A percentile compares a stretch with the other conserved stretches of the same genome.
phyloP scores from a whole-genome alignment of 2,329 filamentous ascomycete genomes.

The Trichoderma hamatum region DNA sequence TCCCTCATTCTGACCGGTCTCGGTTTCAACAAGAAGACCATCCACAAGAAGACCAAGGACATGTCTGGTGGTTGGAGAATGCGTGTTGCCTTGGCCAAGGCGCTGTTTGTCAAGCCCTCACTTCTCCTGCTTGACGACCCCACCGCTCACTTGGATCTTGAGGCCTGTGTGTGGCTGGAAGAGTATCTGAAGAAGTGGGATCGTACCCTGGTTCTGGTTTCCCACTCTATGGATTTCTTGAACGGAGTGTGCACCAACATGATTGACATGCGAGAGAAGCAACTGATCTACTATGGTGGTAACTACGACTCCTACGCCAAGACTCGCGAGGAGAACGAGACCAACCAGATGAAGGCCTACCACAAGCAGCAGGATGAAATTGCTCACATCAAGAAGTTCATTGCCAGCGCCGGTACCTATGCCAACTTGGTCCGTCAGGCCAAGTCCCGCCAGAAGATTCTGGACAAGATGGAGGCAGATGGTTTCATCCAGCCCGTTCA shows the following conservation, averaged over 20 bases:
- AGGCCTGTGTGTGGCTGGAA: conserved; percentile 99
- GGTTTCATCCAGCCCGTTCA: conserved; percentile 93
- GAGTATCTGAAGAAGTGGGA: conserved; percentile 99
- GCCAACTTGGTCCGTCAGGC: conserved; percentile 98
- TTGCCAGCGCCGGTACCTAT: conserved; percentile 98
- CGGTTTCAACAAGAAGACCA: conserved; percentile 97
- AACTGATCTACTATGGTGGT: conserved; percentile 97
- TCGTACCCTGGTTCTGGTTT: conserved; percentile 92
- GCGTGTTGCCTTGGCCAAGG: conserved; percentile 97
- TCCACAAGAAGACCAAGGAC: conserved; percentile 99
- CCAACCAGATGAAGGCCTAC: conserved; percentile 99
- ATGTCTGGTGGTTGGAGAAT: conserved; percentile 99
- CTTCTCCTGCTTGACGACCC: conserved; percentile 96
- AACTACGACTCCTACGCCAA: conserved; percentile 99
- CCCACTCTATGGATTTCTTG: conserved; percentile 97
- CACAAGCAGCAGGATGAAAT: conserved; percentile 99
- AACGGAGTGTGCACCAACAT: conserved; percentile 98
- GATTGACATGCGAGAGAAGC: conserved; percentile 93
- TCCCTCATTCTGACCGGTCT: conserved; percentile 98
- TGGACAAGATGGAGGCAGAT: conserved; percentile 99
- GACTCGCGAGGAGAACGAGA: conserved; percentile 90
- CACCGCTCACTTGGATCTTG: conserved; percentile 97
- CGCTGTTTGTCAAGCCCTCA: conserved; percentile 96
- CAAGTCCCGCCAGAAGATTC: conserved; percentile 99
- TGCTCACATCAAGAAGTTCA: conserved; percentile 99